phyloP scores from a whole-genome alignment of 208 protist species.

The Leishmania tarentolae region DNA sequence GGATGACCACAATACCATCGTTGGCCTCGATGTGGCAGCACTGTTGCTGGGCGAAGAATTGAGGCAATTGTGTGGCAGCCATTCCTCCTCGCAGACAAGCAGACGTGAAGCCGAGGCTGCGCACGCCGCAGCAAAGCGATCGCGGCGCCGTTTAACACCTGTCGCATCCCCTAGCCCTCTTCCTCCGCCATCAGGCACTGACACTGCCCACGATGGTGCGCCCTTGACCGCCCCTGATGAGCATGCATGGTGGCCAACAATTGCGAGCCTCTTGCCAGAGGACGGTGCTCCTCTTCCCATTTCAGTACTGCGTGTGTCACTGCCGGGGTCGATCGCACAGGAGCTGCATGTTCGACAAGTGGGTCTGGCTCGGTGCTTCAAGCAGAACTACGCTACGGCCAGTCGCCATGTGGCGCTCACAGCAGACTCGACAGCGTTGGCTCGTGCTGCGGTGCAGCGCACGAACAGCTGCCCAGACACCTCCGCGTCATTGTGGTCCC shows the following conservation, averaged over 20 bases:
- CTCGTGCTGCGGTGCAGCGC: conserved; percentile 1
- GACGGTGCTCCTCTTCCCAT: conserved; percentile 30
- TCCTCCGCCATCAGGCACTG: not conserved
- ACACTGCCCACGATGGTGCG: not conserved
- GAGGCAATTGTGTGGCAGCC: not conserved
- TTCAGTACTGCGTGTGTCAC: conserved; percentile 22
- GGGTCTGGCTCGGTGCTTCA: conserved; percentile 50
- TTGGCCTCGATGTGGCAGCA: conserved; percentile 19
- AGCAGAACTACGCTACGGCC: conserved; percentile 23
- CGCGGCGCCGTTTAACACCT: not conserved
- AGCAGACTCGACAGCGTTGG: conserved; percentile 9
- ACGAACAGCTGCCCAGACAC: not conserved
- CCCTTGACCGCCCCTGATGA: not conserved
- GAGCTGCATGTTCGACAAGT: conserved; percentile 19
- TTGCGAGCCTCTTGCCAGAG: conserved; percentile 20
- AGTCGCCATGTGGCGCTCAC: conserved; percentile 10
- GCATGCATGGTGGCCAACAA: conserved; percentile 8
- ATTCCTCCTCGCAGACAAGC: not conserved
- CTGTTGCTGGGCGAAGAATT: conserved; percentile 31
- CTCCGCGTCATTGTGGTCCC: not conserved
- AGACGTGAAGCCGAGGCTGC: not conserved
- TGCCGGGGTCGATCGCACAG: conserved; percentile 31
- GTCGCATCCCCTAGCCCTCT: not conserved
- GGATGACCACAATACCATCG: not conserved
- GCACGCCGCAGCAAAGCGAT: not conserved